These are phyloP conservation scores for Caulochytrium protostelioides DNA, from an alignment of 371 early-diverging fungal species.

Conservation along the genomic window DNA sequence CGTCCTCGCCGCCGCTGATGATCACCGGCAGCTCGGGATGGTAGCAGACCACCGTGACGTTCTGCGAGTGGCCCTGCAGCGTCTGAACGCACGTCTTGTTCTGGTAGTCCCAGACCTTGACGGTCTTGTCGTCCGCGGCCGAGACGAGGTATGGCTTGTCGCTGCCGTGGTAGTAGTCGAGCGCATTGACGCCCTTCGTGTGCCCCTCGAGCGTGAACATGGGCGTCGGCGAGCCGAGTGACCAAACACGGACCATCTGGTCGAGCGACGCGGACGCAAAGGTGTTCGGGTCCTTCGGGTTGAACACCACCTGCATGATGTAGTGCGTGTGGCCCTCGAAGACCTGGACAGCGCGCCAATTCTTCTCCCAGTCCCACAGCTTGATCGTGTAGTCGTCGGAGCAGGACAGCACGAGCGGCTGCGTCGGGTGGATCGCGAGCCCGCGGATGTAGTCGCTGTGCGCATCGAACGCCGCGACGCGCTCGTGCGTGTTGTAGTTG, in stretches of 20 bases:
- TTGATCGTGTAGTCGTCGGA: slow-evolving; percentile 97
- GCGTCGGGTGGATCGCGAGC: slow-evolving; percentile 89
- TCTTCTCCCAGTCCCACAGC: slow-evolving; percentile 98
- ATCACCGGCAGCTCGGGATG: slow-evolving; percentile 96
- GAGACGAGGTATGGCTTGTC: slow-evolving; percentile 87
- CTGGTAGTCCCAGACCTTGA: slow-evolving; percentile 98
- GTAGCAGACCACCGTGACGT: slow-evolving; percentile 82
- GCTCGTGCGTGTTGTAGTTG: slow-evolving; percentile 98
- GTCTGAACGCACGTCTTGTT: slow-evolving; percentile 94
- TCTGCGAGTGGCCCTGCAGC: slow-evolving; percentile 93
- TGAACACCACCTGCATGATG: slow-evolving; percentile 86
- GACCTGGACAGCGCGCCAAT: slow-evolving; percentile 76
- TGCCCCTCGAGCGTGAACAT: slow-evolving; percentile 90
- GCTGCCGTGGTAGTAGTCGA: slow-evolving; percentile 83
- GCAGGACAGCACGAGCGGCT: slow-evolving; percentile 73
- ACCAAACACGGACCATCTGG: slow-evolving; percentile 81
- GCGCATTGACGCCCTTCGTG: slow-evolving; percentile 79
- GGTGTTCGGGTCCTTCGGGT: slow-evolving; percentile 91
- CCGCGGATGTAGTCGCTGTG: slow-evolving; percentile 96
- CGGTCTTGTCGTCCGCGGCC: slow-evolving; percentile 77
- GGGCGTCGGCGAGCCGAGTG: slow-evolving; percentile 52
- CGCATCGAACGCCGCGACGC: slow-evolving; percentile 86
- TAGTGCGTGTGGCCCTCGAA: slow-evolving; percentile 97
- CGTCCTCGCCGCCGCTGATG: slow-evolving; percentile 92
- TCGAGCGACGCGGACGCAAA: slow-evolving; percentile 89